A percentile compares a stretch with the other conserved stretches of the same genome.
Evolutionary conservation across 1,139 yeast species (phyloP).

Genomic region (Pichia sp.): DNA sequence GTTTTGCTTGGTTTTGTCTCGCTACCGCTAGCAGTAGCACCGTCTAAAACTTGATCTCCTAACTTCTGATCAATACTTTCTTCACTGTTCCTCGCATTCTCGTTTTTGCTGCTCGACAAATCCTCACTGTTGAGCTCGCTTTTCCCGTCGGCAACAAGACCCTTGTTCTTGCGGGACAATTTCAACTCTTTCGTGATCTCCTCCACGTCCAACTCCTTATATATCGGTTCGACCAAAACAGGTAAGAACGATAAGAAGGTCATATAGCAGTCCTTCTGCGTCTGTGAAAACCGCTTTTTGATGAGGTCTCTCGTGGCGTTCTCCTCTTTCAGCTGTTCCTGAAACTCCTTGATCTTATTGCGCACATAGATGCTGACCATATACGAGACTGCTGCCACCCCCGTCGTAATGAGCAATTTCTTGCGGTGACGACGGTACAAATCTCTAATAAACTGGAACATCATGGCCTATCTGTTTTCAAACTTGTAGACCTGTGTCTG

Average conservation of each 20-base stretch:
- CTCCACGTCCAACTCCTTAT: conserved; percentile 67
- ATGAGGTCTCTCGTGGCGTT: conserved; percentile 77
- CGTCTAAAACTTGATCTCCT: background rate
- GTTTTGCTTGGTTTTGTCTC: conserved; percentile 34
- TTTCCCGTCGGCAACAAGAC: conserved; percentile 4
- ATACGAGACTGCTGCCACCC: conserved; percentile 56
- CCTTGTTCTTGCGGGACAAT: conserved; percentile 15
- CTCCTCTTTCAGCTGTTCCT: conserved; percentile 67
- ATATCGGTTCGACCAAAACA: conserved; percentile 62
- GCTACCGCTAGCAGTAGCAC: background rate
- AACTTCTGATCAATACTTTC: conserved; percentile 2
- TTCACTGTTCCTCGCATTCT: conserved; percentile 5
- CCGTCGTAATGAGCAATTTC: conserved; percentile 54
- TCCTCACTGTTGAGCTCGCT: conserved; percentile 29
- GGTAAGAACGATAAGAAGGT: conserved; percentile 83
- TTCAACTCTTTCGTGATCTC: conserved; percentile 64
- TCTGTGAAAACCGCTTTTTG: conserved; percentile 72
- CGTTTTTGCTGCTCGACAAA: conserved; percentile 20
- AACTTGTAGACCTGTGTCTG: too few species aligned
- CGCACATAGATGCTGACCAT: conserved; percentile 56
- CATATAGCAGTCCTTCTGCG: conserved; percentile 85
- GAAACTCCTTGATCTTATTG: conserved; percentile 59
- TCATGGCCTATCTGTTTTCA: background rate
- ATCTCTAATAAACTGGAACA: conserved; percentile 48
- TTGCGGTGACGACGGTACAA: conserved; percentile 60